Base-by-base conservation (phyloP, 2,329 filamentous ascomycete species). In the Fusarium sp. region DNA sequence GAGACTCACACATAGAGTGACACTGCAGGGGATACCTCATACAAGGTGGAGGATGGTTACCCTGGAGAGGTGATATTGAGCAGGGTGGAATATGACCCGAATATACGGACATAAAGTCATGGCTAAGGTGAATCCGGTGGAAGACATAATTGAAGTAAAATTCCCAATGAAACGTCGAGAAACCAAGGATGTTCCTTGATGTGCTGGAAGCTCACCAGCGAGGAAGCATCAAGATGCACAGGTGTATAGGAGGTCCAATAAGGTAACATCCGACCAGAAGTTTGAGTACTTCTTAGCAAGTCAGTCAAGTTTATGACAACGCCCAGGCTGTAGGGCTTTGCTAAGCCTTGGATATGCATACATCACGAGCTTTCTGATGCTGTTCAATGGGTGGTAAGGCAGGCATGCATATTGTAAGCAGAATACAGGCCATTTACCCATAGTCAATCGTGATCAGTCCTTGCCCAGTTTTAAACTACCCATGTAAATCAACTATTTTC, bases 341-440 rank as follows among this genome's bases (percentile, higher is more conserved):
- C 49, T 53, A 33, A 45, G 41, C 39, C 56, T 27, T 38, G 35
- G 31, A 29, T n/a, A 39, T 64, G 68, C 53, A 39, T 47, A 36
- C 53, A 54, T 69, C 50, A 54, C n/a, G 22, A 54, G 36, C 44
- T 47, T 68, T 41, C 38, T 58, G 33, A 65, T 38, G 42, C 20
- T 45, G 41, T 41, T 57, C 14, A 55, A 49, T 39, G 29, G 22
- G 38, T 35, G 42, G 36, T 52, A 65, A 38, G 45, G 44, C 10
- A 31, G 44, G 52, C 22, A 53, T 47, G 39, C 50, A 57, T 65
- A 18, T 20, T 31, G 38, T 54, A 52, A 46, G 39, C 29, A 25
- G 17, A 38, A 47, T 46, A n/a, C 46, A 70, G 44, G 52, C 46
- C 39, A 65, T 46, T 57, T 35, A 15, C 15, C 27, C 17, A 38